Evolutionary conservation across 2,329 filamentous ascomycete genomes (phyloP).

Genomic region (Arthrobotrys sphaeroides): DNA sequence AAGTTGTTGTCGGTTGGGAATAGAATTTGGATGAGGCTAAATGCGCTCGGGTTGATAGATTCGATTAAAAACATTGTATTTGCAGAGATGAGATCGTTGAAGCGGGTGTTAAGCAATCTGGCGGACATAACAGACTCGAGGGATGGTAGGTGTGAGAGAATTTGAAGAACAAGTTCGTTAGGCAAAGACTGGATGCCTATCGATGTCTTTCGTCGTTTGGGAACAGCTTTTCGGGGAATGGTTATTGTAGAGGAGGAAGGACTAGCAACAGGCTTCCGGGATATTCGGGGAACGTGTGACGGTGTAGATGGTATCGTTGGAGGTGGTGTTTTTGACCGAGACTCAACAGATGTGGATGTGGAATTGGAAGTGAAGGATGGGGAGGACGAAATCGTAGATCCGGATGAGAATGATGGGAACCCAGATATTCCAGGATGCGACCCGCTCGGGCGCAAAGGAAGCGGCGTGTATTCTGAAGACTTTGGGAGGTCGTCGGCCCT

Average conservation of each 20-base stretch:
- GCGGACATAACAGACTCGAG: constrained; percentile 44
- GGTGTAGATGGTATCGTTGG: constrained; percentile 15
- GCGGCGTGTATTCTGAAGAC: constrained; percentile 38
- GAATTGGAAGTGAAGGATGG: constrained; percentile 48
- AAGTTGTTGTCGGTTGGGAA: constrained; percentile 48
- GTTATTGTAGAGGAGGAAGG: constrained; percentile 12
- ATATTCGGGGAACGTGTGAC: constrained; percentile 26
- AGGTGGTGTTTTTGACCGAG: constrained; percentile 45
- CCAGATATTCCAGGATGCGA: constrained; percentile 33
- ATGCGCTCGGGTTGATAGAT: constrained; percentile 40
- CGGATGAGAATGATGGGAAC: constrained; percentile 47
- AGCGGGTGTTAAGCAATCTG: constrained; percentile 23
- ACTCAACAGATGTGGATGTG: constrained; percentile 50
- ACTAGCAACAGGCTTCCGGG: constrained; percentile 31
- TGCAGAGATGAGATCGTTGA: constrained; percentile 36
- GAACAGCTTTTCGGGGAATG: constrained; percentile 44
- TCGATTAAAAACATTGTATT: constrained; percentile 33
- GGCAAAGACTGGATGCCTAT: constrained; percentile 35
- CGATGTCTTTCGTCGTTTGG: constrained; percentile 8
- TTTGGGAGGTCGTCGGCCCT: constrained; percentile 33
- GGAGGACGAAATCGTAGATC: constrained; percentile 43
- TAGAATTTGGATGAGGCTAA: constrained; percentile 40
- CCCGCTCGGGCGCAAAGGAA: constrained; percentile 38
- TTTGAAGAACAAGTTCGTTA: constrained; percentile 40
- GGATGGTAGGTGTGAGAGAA: constrained; percentile 40